Base-by-base conservation (phyloP, 2,329 filamentous ascomycete genomes). In the Nemania abortiva region DNA sequence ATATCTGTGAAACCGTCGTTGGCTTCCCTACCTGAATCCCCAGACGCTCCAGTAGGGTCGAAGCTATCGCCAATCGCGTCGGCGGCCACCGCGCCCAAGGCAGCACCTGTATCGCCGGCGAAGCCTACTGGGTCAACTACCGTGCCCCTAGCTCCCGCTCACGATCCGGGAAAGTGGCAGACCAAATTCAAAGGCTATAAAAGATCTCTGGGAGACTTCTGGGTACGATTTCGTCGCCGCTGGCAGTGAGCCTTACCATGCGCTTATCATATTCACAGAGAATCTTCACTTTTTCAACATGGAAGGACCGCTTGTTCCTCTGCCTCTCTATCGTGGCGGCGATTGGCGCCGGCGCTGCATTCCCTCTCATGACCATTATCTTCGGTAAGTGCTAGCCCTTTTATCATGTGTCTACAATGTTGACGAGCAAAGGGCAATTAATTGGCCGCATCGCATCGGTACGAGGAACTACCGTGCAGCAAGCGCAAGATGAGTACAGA, bases 321-420 rank as follows among this genome's bases (percentile, higher is more conserved):
- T 71, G 60, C 37, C 65, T 71, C 18, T 73, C 77, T 0, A 49
- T 75, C 1, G 39, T 74, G 2, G 75, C 75, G 4, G 74, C 77
- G 1, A 74, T 77, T 53, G 76, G 75, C 1, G 72, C 77, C 1
- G 77, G 77, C 1, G 72, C 75, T 27, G 75, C 75, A 4, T 78
- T 77, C 49, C 77, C 77, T n/a, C 37, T 77, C 9, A 88, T 90
- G 86, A 89, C 88, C 57, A 83, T 89, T 9, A 80, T 89, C 15
- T 88, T 88, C 74, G 87, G 86, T 83, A 77, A 70, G 75, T 11
- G 9, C 6, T 0, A 53, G 5, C 4, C 11, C 11, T 18, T 11
- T 5, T 7, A 3, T 20, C 5, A 20, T 15, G 15, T 42, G 2
- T 42, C 9, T 29, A 24, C 6, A 50, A 59, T 73, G 49, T 39